Conservation (phyloP, 352 stramenopile genomes). For the Peronospora farinosa region DNA sequence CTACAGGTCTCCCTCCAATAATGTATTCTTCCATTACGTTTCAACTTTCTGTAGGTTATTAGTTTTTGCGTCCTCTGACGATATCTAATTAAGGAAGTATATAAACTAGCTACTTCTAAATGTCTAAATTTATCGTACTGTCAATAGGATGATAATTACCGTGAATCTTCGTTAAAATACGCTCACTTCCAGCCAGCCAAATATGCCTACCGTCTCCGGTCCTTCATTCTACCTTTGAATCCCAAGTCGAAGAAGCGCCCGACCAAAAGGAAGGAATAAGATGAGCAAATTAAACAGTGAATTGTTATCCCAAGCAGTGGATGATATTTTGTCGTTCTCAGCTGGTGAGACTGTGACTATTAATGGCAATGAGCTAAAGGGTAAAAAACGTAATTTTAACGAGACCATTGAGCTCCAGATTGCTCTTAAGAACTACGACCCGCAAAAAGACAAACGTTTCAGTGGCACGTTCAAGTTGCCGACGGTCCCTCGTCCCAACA, state of each 20-base stretch:
- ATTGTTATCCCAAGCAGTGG: constrained; percentile 92
- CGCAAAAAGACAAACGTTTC: constrained; percentile 99
- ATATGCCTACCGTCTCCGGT: background rate
- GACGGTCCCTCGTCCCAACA: constrained; percentile 90
- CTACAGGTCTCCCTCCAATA: too few relatives aligned
- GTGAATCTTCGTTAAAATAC: background rate
- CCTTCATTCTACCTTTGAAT: constrained; percentile 72
- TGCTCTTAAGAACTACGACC: constrained; percentile 99
- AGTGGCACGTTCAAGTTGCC: constrained; percentile 98
- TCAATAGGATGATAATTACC: background rate
- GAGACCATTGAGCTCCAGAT: constrained; percentile 99
- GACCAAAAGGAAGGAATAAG: constrained; percentile 25
- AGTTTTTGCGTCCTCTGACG: too few relatives aligned
- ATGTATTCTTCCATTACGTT: too few relatives aligned
- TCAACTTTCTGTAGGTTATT: too few relatives aligned
- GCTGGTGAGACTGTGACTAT: constrained; percentile 89
- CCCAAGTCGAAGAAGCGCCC: constrained; percentile 53
- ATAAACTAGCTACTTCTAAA: too few relatives aligned
- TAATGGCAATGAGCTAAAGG: constrained; percentile 91
- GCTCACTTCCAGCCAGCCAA: constrained; percentile 1
- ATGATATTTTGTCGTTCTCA: constrained; percentile 95
- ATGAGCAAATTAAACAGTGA: constrained; percentile 97
- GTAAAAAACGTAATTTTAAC: constrained; percentile 99
- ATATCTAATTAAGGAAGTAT: too few relatives aligned
- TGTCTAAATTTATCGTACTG: too few relatives aligned